These are phyloP conservation scores for Maudiozyma humilis DNA, from an alignment of 1,139 yeast genomes.

Conservation along the genomic window DNA sequence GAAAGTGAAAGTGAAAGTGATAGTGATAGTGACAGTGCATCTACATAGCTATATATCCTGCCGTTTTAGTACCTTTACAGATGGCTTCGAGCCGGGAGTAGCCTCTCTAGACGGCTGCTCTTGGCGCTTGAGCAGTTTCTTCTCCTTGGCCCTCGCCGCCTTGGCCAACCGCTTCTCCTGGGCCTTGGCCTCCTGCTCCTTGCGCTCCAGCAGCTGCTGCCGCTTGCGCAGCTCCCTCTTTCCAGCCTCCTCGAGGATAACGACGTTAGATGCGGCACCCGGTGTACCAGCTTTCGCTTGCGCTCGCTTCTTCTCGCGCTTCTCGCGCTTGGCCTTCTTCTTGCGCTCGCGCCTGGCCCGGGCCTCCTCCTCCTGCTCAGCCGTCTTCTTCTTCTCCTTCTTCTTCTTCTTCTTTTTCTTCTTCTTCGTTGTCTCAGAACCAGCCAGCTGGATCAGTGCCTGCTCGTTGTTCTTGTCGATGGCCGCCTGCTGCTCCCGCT, in stretches of 20 bases:
- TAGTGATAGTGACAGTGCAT: not conserved
- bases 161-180: not conserved
- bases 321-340: constrained; percentile 3
- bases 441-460: constrained; percentile 22
- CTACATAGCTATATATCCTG: not conserved
- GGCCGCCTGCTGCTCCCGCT: constrained; percentile 11
- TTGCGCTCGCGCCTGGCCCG: constrained; percentile 8
- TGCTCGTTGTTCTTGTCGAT: constrained; percentile 15
- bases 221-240: constrained; percentile 25
- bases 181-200: constrained; percentile 9
- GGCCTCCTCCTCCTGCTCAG: constrained; percentile 10
- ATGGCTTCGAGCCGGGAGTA: not conserved
- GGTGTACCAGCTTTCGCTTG: not conserved
- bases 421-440: constrained; percentile 15
- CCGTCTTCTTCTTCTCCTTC: constrained; percentile 3
- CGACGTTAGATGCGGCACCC: constrained; percentile 16
- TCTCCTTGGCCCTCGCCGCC: not conserved
- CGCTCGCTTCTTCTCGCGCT: not conserved
- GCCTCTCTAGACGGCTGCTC: not conserved
- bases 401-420: constrained; percentile 13
- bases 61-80: constrained; percentile 5
- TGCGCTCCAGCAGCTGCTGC: constrained; percentile 16
- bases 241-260: constrained; percentile 30
- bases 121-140: no score
- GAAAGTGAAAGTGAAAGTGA: constrained; percentile 6